Base-by-base conservation (phyloP, 495 filamentous ascomycete genomes). In the Clohesyomyces aquaticus region DNA sequence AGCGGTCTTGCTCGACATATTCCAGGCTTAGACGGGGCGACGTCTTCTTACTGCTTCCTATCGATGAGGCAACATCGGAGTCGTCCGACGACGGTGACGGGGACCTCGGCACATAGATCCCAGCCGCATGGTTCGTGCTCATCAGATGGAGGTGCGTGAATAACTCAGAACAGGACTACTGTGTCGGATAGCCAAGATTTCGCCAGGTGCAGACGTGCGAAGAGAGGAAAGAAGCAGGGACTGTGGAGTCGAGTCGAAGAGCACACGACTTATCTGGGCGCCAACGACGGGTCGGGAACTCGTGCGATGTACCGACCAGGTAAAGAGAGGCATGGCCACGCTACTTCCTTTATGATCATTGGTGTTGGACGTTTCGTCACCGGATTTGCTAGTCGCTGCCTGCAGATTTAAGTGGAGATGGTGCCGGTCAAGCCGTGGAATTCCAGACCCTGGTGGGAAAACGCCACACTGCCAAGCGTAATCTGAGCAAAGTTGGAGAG, bases 191-290 rank as follows among this genome's bases (percentile, higher is more conserved):
- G 29, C 12, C 9, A 53, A 21, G n/a, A 3, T 9, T 19, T 22
- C 23, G 18, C 22, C 6, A 55, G n/a, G 29, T 19, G 18, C 2
- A 4, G 21, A 26, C 16, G n/a, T 10, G 28, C 4, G 4, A 4
- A 42, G 29, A 42, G 4, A 26, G n/a, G 3, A 32, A 18, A 43
- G 21, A 55, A 14, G 52, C 10, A 55, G 32, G n/a, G n/a, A n/a
- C 22, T 19, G 9, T 55, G 21, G 52, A 14, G 29, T n/a, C 6
- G 32, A 38, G 32, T 6, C 6, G 51, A 25, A 32, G 19, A 23
- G 42, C 21, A 14, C 38, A 27, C 35, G 55, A 58, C 41, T 46
- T 58, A 46, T 58, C 52, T 41, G 52, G 6, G 28, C 52, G 32
- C 28, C 1, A 42, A 26, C 19, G 9, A 27, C 16, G 26, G 21